phyloP scores from a whole-genome alignment of 768 basidiomycete genomes.

The Lyophyllum shimeji region DNA sequence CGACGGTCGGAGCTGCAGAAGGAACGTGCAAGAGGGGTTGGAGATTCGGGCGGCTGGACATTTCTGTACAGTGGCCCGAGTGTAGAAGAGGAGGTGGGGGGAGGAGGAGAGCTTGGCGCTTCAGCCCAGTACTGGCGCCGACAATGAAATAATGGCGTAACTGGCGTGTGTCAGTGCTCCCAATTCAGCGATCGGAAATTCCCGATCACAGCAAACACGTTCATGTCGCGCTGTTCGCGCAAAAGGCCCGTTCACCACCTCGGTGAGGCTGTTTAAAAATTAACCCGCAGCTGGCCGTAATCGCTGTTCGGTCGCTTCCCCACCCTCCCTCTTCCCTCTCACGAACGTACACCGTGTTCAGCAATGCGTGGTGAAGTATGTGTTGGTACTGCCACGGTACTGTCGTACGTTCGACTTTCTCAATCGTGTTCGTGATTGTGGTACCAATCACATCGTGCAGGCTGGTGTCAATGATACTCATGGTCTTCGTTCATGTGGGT shows the following conservation, averaged over 20 bases:
- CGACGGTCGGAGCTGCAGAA: slow-evolving; percentile 23
- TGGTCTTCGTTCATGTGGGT: slow-evolving; percentile 82
- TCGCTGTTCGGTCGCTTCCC: slow-evolving; percentile 16
- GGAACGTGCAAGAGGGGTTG: slow-evolving; percentile 25
- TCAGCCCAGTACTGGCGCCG: not conserved
- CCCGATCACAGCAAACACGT: slow-evolving; percentile 27
- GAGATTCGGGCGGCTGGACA: slow-evolving; percentile 23
- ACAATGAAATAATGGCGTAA: not conserved
- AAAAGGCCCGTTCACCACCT: slow-evolving; percentile 6
- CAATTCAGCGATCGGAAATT: slow-evolving; percentile 14
- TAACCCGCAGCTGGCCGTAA: slow-evolving; percentile 21
- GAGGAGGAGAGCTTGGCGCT: slow-evolving; percentile 2
- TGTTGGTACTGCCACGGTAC: slow-evolving; percentile 66
- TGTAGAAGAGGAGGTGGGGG: slow-evolving; percentile 1
- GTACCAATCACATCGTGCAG: slow-evolving; percentile 26
- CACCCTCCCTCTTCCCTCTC: slow-evolving; percentile 17
- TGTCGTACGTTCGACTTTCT: slow-evolving; percentile 54
- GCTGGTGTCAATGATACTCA: slow-evolving; percentile 53
- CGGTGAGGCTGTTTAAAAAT: slow-evolving; percentile 17
- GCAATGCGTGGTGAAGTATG: slow-evolving; percentile 76
- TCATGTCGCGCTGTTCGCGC: slow-evolving; percentile 24
- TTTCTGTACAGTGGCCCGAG: slow-evolving; percentile 16
- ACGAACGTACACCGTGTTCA: slow-evolving; percentile 8
- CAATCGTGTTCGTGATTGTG: slow-evolving; percentile 13
- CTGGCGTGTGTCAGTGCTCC: not conserved